Percentiles rank a stretch among this genome's conserved stretches.
These are phyloP conservation scores for Takakia lepidozioides DNA, from an alignment of 225 moss, liverwort and hornwort species.

Conservation along the genomic window DNA sequence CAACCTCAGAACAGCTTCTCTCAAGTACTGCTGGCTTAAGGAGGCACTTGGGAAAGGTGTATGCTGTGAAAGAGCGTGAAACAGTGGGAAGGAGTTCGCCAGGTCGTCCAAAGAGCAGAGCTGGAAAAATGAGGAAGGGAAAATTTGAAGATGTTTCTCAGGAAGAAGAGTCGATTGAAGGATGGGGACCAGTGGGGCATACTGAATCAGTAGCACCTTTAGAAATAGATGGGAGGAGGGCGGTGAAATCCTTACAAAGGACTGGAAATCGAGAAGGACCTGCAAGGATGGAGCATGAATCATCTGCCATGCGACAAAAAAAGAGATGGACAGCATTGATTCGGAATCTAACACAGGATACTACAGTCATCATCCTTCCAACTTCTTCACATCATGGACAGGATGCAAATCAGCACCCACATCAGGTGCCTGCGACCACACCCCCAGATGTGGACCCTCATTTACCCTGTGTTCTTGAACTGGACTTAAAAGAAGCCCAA, in stretches of 20 bases:
- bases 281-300: too few species aligned
- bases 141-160: constrained; percentile 10
- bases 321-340: constrained; percentile 1
- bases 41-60: constrained; percentile 13
- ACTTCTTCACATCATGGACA: constrained; percentile 18
- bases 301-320: too few species aligned
- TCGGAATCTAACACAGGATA: constrained; percentile 10
- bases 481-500: constrained; percentile 13
- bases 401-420: constrained; percentile 5
- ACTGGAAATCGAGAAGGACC: too few species aligned
- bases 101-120: constrained; percentile 8
- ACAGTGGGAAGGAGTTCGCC: not conserved
- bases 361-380: constrained; percentile 31
- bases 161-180: too few species aligned
- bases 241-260: too few species aligned
- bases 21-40: constrained; percentile 19
- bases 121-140: constrained; percentile 16
- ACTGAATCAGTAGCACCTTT: too few species aligned
- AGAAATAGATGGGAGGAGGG: too few species aligned
- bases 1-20: too few species aligned
- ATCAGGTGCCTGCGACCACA: constrained; percentile 1
- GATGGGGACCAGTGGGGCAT: too few species aligned
- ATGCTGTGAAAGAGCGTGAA: constrained; percentile 8
- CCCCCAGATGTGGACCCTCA: constrained; percentile 5
- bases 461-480: constrained; percentile 3